Evolutionary conservation across 495 filamentous ascomycete species (phyloP), one percentile per base, ranked within the genome.

Genomic region (Sabuloglossum arenarium): DNA sequence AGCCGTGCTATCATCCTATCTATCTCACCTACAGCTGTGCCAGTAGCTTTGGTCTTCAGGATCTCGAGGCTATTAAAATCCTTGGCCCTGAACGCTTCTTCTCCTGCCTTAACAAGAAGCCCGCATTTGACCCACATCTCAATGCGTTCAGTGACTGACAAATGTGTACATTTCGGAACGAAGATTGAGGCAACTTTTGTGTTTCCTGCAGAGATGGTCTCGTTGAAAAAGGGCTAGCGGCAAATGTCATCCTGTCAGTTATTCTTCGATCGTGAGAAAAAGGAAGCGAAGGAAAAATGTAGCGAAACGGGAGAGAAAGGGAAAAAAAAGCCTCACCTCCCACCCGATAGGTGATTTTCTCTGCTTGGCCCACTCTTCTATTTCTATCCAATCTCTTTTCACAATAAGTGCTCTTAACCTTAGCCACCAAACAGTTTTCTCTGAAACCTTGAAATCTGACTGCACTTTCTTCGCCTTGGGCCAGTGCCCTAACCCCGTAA

Each of bases 111-210:
- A 24, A 84, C 78, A 28, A 88, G 74, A 79, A 93, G 79, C 25
- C 88, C 89, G 66, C 93, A 97, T 69, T 94, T 94, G 60, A 93
- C 78, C 78, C 86, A 97, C 91, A 96, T 95, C 63, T 86, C 81
- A 54, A 95, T 79, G 31, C 82, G 72, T 56, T 88, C 84, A 23
- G 75, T 71, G 8, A 67, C 69, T n/a, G 47, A 23, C 43, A 82
- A 60, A 42, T 69, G 69, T 49, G 78, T 79, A 69, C 89, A 94
- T 69, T 97, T 98, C 10, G 87, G 83, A 50, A 97, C 79, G 65
- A 95, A 98, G 5, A 75, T 59, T 1, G 82, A 77, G 6, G 93
- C 93, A 3, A 94, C 72, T 55, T 88, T 85, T 24, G 86, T 82
- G 65, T 98, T 97, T 53, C 93, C 90, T 6, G 91, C 93, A 39